These are phyloP conservation scores for Monilinia laxa DNA, from an alignment of 2,329 filamentous ascomycete species.

Conservation along the genomic window DNA sequence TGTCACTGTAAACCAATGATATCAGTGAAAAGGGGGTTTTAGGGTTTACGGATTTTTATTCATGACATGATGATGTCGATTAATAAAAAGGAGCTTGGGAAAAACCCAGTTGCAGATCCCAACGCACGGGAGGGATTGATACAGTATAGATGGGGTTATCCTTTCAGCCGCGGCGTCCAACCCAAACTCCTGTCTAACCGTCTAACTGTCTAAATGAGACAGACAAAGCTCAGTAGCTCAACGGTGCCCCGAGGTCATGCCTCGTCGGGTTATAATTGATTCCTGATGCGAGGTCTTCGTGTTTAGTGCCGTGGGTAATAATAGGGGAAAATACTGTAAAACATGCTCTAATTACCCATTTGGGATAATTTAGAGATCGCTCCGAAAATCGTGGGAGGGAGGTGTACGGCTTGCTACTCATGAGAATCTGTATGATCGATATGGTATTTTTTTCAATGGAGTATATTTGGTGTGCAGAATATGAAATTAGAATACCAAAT, in stretches of 20 bases:
- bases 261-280: neutral
- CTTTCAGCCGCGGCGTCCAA: slow-evolving; percentile 1
- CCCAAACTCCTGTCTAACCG: neutral
- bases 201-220: neutral
- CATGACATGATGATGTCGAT: neutral
- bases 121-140: slow-evolving; percentile 1
- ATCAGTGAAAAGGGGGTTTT: slow-evolving; percentile 9
- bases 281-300: neutral
- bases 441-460: neutral
- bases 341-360: neutral
- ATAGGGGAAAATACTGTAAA: neutral
- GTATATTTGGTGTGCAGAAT: neutral
- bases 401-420: neutral
- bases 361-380: neutral
- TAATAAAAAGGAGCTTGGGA: neutral
- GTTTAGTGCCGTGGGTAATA: neutral
- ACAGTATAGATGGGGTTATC: neutral
- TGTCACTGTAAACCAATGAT: neutral
- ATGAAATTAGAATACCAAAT: neutral
- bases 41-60: slow-evolving; percentile 1
- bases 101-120: slow-evolving; percentile 5
- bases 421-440: neutral
- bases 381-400: neutral
- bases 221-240: slow-evolving; percentile 10
- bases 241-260: slow-evolving; percentile 10